A percentile compares a stretch with the other conserved stretches of the same genome.
Conservation (phyloP, 345 rosid genomes). For the Trapa bicornis region DNA sequence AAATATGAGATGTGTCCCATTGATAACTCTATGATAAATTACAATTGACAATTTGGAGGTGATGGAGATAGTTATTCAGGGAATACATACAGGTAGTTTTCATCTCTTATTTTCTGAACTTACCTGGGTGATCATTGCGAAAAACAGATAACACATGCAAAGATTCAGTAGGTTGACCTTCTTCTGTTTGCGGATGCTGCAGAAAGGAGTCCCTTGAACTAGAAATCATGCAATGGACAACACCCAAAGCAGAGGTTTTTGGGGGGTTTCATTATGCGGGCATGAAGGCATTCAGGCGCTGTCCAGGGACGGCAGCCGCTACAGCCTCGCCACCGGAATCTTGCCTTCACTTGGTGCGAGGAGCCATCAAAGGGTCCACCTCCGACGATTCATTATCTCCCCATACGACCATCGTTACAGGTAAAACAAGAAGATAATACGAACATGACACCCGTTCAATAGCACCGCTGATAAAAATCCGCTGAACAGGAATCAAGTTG, state of each 20-base stretch:
- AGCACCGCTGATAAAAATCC: no score
- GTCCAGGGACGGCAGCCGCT: conserved; percentile 76
- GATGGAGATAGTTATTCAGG: no score
- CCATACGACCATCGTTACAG: conserved; percentile 86
- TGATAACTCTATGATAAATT: no score
- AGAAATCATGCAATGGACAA: conserved; percentile 4
- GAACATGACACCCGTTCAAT: neutral
- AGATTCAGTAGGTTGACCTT: neutral
- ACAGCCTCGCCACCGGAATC: conserved; percentile 74
- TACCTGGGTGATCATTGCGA: no score
- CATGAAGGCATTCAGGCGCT: conserved; percentile 58
- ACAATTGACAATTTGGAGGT: no score
- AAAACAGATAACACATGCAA: no score
- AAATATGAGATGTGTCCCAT: no score
- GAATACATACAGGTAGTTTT: no score
- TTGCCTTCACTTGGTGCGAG: conserved; percentile 90
- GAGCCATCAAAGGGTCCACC: conserved; percentile 63
- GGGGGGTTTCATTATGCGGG: conserved; percentile 26
- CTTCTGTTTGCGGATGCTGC: neutral
- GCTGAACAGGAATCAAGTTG: no score
- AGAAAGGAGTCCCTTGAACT: neutral
- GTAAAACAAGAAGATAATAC: conserved; percentile 12
- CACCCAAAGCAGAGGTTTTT: conserved; percentile 18
- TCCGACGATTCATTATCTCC: conserved; percentile 41
- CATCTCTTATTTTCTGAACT: no score